phyloP scores from a whole-genome alignment of 1,139 yeast species.

The Lodderomyces parapsilosis region DNA sequence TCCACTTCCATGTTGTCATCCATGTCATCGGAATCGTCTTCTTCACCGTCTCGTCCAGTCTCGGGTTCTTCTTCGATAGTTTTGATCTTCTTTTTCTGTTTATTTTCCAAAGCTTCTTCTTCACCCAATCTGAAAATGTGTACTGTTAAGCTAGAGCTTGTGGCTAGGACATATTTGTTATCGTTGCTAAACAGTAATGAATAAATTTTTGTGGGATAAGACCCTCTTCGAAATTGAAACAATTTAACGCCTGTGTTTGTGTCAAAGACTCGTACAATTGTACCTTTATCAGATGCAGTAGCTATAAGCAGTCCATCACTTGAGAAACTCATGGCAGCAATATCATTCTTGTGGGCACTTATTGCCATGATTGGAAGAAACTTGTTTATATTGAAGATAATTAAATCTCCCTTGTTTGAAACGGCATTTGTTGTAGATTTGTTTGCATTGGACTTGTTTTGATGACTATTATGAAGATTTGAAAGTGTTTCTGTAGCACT shows the following conservation, averaged over 20 bases:
- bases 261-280: slow-evolving; percentile 85
- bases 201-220: slow-evolving; percentile 88
- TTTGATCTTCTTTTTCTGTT: slow-evolving; percentile 33
- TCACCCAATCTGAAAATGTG: slow-evolving; percentile 80
- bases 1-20: slow-evolving; percentile 29
- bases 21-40: slow-evolving; percentile 20
- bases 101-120: slow-evolving; percentile 50
- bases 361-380: slow-evolving; percentile 85
- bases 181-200: slow-evolving; percentile 78
- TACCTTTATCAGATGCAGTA: slow-evolving; percentile 94
- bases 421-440: slow-evolving; percentile 46
- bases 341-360: slow-evolving; percentile 87
- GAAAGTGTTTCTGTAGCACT: slow-evolving; percentile 39
- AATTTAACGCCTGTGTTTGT: slow-evolving; percentile 80
- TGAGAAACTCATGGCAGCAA: slow-evolving; percentile 78
- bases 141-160: slow-evolving; percentile 90
- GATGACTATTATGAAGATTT: slow-evolving; percentile 1
- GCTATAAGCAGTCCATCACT: slow-evolving; percentile 82
- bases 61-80: slow-evolving; percentile 20
- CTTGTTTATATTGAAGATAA: slow-evolving; percentile 73
- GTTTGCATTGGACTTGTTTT: slow-evolving; percentile 12
- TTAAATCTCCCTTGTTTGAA: slow-evolving; percentile 79
- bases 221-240: slow-evolving; percentile 90
- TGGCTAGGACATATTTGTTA: slow-evolving; percentile 73
- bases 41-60: slow-evolving; percentile 20